A percentile compares a stretch with the other conserved stretches of the same genome.
These are phyloP conservation scores for Hyphopichia pseudoburtonii DNA, from an alignment of 1,139 yeast species.

Conservation along the genomic window DNA sequence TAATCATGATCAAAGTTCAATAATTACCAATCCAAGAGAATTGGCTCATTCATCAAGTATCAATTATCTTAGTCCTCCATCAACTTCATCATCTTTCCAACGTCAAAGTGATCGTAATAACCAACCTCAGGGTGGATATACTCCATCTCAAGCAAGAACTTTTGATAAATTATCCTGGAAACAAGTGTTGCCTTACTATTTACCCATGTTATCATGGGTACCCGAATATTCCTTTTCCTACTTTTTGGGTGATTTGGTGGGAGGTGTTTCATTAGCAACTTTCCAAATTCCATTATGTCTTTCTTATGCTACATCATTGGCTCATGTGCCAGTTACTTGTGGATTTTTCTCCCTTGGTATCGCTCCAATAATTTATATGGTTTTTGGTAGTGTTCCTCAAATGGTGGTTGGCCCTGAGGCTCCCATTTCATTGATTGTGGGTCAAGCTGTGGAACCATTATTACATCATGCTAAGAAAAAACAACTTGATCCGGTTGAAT, in stretches of 20 bases:
- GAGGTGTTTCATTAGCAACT: conserved; percentile 86
- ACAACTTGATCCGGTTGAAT: conserved; percentile 56
- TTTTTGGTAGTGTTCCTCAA: conserved; percentile 91
- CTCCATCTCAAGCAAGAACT: conserved; percentile 5
- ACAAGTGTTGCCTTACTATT: conserved; percentile 56
- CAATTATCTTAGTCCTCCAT: not conserved
- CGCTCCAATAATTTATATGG: conserved; percentile 77
- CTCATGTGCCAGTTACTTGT: conserved; percentile 85
- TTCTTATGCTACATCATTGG: conserved; percentile 86
- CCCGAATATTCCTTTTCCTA: conserved; percentile 53
- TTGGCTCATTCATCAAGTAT: not conserved
- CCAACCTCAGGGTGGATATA: conserved; percentile 4
- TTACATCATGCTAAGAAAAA: conserved; percentile 49
- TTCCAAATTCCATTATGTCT: conserved; percentile 89
- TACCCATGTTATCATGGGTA: conserved; percentile 83
- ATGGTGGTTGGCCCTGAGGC: conserved; percentile 98
- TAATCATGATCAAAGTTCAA: conserved; percentile 1
- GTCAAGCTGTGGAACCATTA: conserved; percentile 80
- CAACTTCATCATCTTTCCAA: not conserved
- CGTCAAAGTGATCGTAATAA: not conserved
- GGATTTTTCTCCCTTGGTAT: conserved; percentile 82
- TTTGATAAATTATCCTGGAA: conserved; percentile 5
- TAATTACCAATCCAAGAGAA: not conserved
- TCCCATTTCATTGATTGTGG: conserved; percentile 86
- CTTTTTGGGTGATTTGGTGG: conserved; percentile 73